Conservation (phyloP, 805 yeast species). For the Vanderwaltozyma yarrowii region DNA sequence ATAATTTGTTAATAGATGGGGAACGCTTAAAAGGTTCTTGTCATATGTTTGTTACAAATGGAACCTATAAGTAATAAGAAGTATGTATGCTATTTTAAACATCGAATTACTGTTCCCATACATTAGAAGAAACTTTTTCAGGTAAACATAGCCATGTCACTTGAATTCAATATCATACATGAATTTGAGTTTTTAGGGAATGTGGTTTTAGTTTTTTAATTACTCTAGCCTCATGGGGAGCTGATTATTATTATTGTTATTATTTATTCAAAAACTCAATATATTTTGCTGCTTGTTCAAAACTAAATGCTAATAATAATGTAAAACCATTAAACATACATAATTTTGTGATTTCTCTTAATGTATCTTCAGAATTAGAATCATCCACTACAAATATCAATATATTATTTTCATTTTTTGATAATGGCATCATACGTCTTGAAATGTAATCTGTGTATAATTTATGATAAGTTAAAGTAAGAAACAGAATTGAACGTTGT, state of each 20-base stretch:
- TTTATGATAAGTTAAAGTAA: conserved; percentile 64
- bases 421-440: conserved; percentile 38
- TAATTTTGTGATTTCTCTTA: conserved; percentile 32
- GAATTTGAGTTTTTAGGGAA: no score
- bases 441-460: conserved; percentile 66
- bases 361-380: conserved; percentile 40
- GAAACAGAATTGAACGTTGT: conserved; percentile 45
- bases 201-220: no score
- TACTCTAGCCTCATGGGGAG: no score
- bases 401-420: conserved; percentile 39
- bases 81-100: no score
- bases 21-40: no score
- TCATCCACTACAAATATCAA: conserved; percentile 57
- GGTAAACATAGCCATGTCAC: no score
- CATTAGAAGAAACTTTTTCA: no score
- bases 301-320: conserved; percentile 34
- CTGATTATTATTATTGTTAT: neutral
- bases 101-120: no score
- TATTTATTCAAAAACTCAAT: conserved; percentile 25
- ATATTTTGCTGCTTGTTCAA: conserved; percentile 44
- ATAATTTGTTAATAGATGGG: no score
- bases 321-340: conserved; percentile 35
- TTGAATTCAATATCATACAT: no score
- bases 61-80: no score
- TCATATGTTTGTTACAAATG: no score